phyloP scores from a whole-genome alignment of 306 rosid genomes.

The Arachis hypogaea region DNA sequence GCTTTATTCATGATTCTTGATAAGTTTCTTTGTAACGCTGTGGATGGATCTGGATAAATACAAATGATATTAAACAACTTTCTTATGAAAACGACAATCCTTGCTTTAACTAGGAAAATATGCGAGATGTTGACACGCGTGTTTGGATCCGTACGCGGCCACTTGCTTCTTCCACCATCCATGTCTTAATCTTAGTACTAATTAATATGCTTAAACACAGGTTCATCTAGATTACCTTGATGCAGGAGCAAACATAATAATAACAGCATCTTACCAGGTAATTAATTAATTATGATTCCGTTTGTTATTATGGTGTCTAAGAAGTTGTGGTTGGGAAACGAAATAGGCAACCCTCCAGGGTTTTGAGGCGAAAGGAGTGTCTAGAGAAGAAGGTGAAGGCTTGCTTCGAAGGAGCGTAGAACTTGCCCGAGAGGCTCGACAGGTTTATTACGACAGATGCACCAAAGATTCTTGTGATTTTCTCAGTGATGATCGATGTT shows the following conservation, averaged over 20 bases:
- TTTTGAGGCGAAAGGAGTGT: conserved; percentile 81
- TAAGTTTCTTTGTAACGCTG: background rate
- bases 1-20: background rate
- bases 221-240: conserved; percentile 93
- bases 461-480: conserved; percentile 64
- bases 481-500: conserved; percentile 36
- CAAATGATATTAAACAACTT: background rate
- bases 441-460: conserved; percentile 62
- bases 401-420: conserved; percentile 79
- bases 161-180: no score
- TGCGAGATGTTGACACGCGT: background rate
- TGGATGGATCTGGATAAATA: background rate
- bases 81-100: background rate
- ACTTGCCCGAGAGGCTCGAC: conserved; percentile 77
- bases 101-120: background rate
- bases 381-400: conserved; percentile 65
- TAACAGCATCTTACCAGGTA: conserved; percentile 94
- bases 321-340: background rate
- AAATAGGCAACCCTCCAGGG: conserved; percentile 89
- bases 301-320: no score
- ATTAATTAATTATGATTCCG: background rate
- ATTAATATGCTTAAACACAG: conserved; percentile 34
- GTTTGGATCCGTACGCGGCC: background rate
- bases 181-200: no score
- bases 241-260: conserved; percentile 87